Evolutionary conservation across 2,329 filamentous ascomycete species (phyloP), one percentile per base, ranked within the genome.

Genomic region (Sporothrix inflata): DNA sequence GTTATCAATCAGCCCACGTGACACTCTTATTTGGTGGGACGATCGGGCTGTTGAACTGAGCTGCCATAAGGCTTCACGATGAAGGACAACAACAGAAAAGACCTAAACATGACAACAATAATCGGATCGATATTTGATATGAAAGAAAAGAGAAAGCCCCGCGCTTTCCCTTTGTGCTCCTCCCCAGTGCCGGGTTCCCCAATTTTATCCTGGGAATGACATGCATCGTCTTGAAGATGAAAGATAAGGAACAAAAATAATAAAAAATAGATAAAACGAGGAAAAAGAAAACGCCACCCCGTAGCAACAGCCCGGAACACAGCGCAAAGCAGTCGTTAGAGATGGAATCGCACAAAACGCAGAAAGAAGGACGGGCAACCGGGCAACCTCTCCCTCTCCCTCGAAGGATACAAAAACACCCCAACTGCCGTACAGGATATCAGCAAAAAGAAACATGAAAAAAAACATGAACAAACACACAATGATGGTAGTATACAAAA

Each of bases 401-500:
- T 12, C 6, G 6, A 21, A 21, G 30, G 30, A 34, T n/a, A 38
- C 55, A 65, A 45, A 61, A 42, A 65, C 53, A 42, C 60, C 60
- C 60, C 60, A 65, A 45, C 60, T 45, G 60, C 60, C 60, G 38
- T 16, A 30, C 38, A 65, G 38, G 60, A 65, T 65, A 65, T 65
- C 60, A 45, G 57, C 57, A 24, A 40, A 45, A 60, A 7, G 24
- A 30, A 45, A 70, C 47, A 9, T 5, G 7, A 38, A 12, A n/a
- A 24, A 42, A 65, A 66, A 55, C 14, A 55, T 34, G 40, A 47
- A 51, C n/a, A 24, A 60, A 60, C 65, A 21, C 47, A 49, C 40
- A 73, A 49, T 63, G 34, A 40, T 65, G 60, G 34, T 65, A 65
- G 60, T 65, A 55, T 34, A 72, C 61, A 69, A 49, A 71, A 34